A percentile compares a stretch with the other conserved stretches of the same genome.
phyloP scores from a whole-genome alignment of 176 grass and related monocot genomes.

The Phoenix roebelenii region DNA sequence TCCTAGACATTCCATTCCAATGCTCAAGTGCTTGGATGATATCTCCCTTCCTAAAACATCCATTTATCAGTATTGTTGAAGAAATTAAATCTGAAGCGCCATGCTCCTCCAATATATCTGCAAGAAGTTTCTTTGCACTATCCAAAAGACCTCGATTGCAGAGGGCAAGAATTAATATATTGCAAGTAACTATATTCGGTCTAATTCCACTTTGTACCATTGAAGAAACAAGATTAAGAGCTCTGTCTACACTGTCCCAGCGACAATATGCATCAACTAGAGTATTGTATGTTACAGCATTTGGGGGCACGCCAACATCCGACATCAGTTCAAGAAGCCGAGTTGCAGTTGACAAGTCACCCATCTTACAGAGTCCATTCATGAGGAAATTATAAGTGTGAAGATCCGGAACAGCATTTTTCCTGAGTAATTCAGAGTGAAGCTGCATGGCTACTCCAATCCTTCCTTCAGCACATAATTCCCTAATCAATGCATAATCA shows the following conservation, averaged over 20 bases:
- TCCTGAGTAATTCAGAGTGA: slow-evolving; percentile 20
- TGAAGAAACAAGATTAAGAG: slow-evolving; percentile 33
- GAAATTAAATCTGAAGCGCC: slow-evolving; percentile 31
- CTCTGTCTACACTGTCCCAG: slow-evolving; percentile 32
- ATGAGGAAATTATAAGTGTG: slow-evolving; percentile 38
- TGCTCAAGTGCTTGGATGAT: slow-evolving; percentile 18
- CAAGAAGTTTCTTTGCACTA: slow-evolving; percentile 30
- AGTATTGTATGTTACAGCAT: slow-evolving; percentile 42
- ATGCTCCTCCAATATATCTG: slow-evolving; percentile 29
- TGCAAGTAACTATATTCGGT: slow-evolving; percentile 41
- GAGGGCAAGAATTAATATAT: slow-evolving; percentile 38
- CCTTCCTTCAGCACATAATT: slow-evolving; percentile 30
- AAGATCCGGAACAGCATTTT: slow-evolving; percentile 17
- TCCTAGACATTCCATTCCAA: slow-evolving; percentile 27
- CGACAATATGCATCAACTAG: slow-evolving; percentile 33
- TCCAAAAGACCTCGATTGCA: slow-evolving; percentile 27
- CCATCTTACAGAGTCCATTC: slow-evolving; percentile 43
- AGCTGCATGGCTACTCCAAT: slow-evolving; percentile 25
- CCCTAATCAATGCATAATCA: slow-evolving; percentile 40
- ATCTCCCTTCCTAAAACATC: slow-evolving; percentile 26
- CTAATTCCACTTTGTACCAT: slow-evolving; percentile 31
- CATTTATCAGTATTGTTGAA: slow-evolving; percentile 43
- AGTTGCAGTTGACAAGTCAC: slow-evolving; percentile 29
- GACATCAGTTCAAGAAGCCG: slow-evolving; percentile 35
- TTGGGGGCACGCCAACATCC: slow-evolving; percentile 17